A percentile compares a stretch with the other conserved stretches of the same genome.
Conservation (phyloP, 2,329 filamentous ascomycete genomes). For the Geosmithia flava region DNA sequence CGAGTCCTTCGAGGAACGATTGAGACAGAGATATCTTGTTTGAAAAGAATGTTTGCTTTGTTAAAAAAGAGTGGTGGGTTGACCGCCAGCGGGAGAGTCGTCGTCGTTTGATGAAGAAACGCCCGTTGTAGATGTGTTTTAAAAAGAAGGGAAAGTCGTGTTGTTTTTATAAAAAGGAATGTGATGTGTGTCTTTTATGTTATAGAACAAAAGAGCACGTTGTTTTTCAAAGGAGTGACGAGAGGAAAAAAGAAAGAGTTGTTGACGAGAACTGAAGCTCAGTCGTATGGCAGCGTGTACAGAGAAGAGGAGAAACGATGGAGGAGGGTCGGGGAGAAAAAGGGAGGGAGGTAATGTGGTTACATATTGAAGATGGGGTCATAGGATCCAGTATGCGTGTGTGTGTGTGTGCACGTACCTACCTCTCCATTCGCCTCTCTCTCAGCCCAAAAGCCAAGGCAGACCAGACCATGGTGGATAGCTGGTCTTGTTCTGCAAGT, state of each 20-base stretch:
- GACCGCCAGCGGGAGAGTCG: neutral
- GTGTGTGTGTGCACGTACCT: too few relatives aligned
- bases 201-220: too few relatives aligned
- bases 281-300: neutral
- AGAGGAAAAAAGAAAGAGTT: neutral
- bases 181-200: neutral
- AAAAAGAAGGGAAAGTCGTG: too few relatives aligned
- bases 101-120: neutral
- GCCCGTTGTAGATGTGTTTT: too few relatives aligned
- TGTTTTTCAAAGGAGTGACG: neutral
- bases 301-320: neutral
- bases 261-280: neutral
- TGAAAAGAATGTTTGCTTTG: neutral
- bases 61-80: neutral
- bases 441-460: too few relatives aligned
- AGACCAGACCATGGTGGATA: too few relatives aligned
- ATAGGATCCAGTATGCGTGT: neutral
- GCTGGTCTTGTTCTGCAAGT: neutral
- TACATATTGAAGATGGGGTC: neutral
- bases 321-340: neutral
- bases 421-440: too few relatives aligned
- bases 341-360: neutral
- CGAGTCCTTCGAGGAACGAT: neutral
- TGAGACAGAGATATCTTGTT: neutral
- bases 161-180: neutral